phyloP scores from a whole-genome alignment of 139 green algal species.

The Edaphochlamys debaryana region DNA sequence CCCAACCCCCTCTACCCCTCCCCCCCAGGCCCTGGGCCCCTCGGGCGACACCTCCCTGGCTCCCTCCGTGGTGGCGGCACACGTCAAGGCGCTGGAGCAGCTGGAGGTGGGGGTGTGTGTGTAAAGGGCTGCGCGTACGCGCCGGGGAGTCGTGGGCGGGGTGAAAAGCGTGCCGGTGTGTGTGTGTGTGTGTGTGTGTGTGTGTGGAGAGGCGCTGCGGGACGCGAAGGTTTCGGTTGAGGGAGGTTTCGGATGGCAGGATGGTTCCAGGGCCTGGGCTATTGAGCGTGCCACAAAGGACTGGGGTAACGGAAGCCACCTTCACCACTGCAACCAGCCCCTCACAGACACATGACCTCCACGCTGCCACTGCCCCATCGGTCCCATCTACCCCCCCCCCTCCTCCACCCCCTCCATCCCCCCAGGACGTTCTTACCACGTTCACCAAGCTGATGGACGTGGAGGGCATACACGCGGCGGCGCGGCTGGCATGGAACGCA shows the following conservation, averaged over 20 bases:
- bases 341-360: too few relatives aligned
- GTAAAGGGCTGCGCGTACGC: background rate
- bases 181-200: too few relatives aligned
- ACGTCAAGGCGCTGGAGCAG: conserved; percentile 39
- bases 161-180: background rate
- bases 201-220: too few relatives aligned
- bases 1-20: too few relatives aligned
- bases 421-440: conserved; percentile 50
- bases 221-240: too few relatives aligned
- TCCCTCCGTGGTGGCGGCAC: conserved; percentile 14
- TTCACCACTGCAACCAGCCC: too few relatives aligned
- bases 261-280: too few relatives aligned
- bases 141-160: background rate
- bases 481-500: conserved; percentile 70
- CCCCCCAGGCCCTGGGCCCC: conserved; percentile 35
- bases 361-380: too few relatives aligned
- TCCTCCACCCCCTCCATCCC: background rate
- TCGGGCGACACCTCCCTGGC: conserved; percentile 20
- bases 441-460: conserved; percentile 65
- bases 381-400: background rate
- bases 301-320: too few relatives aligned
- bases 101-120: conserved; percentile 11
- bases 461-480: conserved; percentile 65
- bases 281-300: too few relatives aligned
- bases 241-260: too few relatives aligned